Evolutionary conservation across 352 stramenopile species (phyloP), one percentile per base, ranked within the genome.

Genomic region (Pythium periplocum): DNA sequence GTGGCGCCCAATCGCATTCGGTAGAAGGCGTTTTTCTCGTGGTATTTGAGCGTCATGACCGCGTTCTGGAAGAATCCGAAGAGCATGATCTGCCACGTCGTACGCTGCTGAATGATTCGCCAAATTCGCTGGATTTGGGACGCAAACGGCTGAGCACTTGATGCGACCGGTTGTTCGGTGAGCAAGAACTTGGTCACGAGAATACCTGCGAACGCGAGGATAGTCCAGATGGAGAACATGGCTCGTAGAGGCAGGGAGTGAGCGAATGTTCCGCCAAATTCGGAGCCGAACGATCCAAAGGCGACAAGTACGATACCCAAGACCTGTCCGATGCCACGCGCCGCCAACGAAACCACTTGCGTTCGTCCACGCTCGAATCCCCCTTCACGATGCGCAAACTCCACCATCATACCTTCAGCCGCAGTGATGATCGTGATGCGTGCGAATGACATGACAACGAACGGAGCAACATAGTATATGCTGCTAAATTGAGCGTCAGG

Each of bases 381-480:
- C 0, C 59, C 59, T 33, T 72, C 64, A 17, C 64, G 55, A 34
- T 72, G 64, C 2, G 64, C 59, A 42, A 59, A 66, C 53, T 69
- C 56, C 44, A 72, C 53, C 52, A 72, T 63, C 55, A 68, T 60
- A 8, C 57, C 64, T 47, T 72, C 64, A 26, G 53, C 61, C 10
- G 64, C 64, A 1, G 62, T 55, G 39, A 44, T 63, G n/a, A 55
- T 35, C 11, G 59, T 17, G 40, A 69, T 42, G 38, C 54, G 58
- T 26, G 57, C 57, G 30, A 69, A 66, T 4, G 62, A 63, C 40
- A 48, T 54, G 47, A 68, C 53, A 30, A 57, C 50, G 32, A 68
- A 55, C 4, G 61, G 54, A 11, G 60, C 38, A 12, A 42, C 12
- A 12, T 42, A 42, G 38, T 8, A 12, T 26, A 26, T 26, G 17